These are phyloP conservation scores for Pelargonium cotyledonis DNA, from an alignment of 441 rosid species.

Conservation along the genomic window DNA sequence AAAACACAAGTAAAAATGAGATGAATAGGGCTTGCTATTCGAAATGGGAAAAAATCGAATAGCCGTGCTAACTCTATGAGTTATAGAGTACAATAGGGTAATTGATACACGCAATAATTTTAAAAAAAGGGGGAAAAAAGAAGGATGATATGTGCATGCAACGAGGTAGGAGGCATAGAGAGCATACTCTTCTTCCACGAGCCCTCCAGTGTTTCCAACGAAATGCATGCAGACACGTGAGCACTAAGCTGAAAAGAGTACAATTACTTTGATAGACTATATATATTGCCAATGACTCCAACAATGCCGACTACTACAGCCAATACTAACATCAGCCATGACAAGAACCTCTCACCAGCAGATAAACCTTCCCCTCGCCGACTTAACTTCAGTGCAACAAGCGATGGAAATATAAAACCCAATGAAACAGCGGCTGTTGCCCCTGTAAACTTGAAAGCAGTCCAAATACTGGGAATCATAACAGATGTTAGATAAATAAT, in stretches of 20 bases:
- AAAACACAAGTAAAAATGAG: background rate
- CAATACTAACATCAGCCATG: conserved; percentile 67
- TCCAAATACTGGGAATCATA: conserved; percentile 92
- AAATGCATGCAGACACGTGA: background rate
- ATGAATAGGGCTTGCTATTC: background rate
- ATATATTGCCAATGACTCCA: conserved; percentile 69
- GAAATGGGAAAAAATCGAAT: conserved; percentile 3
- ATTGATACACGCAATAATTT: background rate
- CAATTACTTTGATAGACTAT: conserved; percentile 50
- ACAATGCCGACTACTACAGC: conserved; percentile 63
- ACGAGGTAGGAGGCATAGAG: too few relatives aligned
- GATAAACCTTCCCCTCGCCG: conserved; percentile 41
- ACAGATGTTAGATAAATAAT: conserved; percentile 76
- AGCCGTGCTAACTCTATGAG: background rate
- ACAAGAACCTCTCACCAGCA: conserved; percentile 38
- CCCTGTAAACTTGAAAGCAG: conserved; percentile 91
- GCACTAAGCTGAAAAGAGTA: background rate
- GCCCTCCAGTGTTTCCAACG: too few relatives aligned
- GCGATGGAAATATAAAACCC: conserved; percentile 88
- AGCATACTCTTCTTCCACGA: too few relatives aligned
- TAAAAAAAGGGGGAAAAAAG: too few relatives aligned
- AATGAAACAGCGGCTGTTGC: conserved; percentile 91
- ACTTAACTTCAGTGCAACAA: conserved; percentile 56
- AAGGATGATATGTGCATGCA: too few relatives aligned
- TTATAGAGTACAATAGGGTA: background rate